Base-by-base conservation (phyloP, 345 rosid genomes). In the Moringa oleifera region DNA sequence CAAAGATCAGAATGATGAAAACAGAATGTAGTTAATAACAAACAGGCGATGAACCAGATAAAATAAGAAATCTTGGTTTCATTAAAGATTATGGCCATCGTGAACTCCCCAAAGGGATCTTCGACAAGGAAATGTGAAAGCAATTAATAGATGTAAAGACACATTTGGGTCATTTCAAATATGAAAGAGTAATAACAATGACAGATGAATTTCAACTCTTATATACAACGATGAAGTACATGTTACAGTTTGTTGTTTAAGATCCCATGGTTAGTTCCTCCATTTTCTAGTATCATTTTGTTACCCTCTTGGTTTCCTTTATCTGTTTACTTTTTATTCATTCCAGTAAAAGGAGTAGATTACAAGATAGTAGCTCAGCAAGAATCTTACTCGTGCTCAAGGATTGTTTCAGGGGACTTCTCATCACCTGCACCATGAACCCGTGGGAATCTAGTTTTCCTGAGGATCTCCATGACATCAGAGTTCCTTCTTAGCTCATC, bases 391-490 rank as follows among this genome's bases (percentile, higher is more conserved):
- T 94, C 99, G 21, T 94, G 96, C 79, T 87, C 71, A 54, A 94
- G 95, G 67, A 94, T 94, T 56, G 88, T 91, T 77, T 94, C 95
- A 0, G 97, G 99, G 58, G 95, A 91, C 73, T 88, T 94, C 37
- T 82, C 96, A 51, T 77, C 78, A 0, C 65, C 78, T 5, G 75
- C 71, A 41, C 76, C 75, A 37, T 69, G 73, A 47, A 94, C 93
- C 46, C 82, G 86, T 7, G 97, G 99, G 76, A 94, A 94, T 79
- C 99, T 76, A 7, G 97, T 94, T 76, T 94, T 94, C 80, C 74
- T 82, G 49, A 94, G 90, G 71, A 94, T 94, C 78, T 94, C 96
- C 95, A 94, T 85, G 54, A 94, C 97, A 79, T 94, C 99, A 24
- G 92, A 70, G 66, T 94, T 94, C 77, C 99, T 83, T 59, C 96